Base-by-base conservation (phyloP, 768 basidiomycete species). In the Trametes cinnabarina region DNA sequence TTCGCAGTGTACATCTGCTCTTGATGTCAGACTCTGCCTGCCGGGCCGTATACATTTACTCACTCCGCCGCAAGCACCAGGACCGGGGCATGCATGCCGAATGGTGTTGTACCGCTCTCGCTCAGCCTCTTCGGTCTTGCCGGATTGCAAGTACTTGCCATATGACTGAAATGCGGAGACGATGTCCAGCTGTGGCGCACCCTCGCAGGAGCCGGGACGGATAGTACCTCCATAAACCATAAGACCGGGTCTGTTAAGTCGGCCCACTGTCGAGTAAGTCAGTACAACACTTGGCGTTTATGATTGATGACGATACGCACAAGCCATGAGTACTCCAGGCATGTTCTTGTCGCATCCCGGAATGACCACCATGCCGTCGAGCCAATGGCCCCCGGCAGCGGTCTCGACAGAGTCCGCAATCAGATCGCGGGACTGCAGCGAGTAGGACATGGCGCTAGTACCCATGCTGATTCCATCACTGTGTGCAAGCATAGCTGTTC, bases 271-370 rank as follows among this genome's bases (percentile, higher is more conserved):
- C 39, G 7, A 37, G 15, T 25, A 44, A 17, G 52, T 55, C 15
- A 47, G 34, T 37, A 46, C 23, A 51, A 15, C 30, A 47, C 25
- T 7, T 40, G 28, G 25, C 8, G 25, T n/a, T n/a, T n/a, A n/a
- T n/a, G 35, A 26, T 12, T 25, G 28, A 42, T 32, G 14, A 10
- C 30, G 30, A 56, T 64, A 84, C 90, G 75, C 67, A 93, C 92
- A 84, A 47, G 94, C 97, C 83, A 99, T 99, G 66, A 98, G 79
- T 35, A 97, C 95, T 60, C 97, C 97, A n/a, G 97, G 97, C 96
- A 99, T 98, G 76, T 99, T 99, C 77, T 99, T 99, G 79, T 99
- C 96, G 70, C 94, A 98, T 39, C 95, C 97, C 20, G 97, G 97
- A 51, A 99, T 80, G 58, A 93, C 94, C 37, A 98, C 93, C 90